Percentiles rank a stretch among this genome's conserved stretches.
These are phyloP conservation scores for Dactylellina drechsleri DNA, from an alignment of 2,329 filamentous ascomycete species.

Conservation along the genomic window DNA sequence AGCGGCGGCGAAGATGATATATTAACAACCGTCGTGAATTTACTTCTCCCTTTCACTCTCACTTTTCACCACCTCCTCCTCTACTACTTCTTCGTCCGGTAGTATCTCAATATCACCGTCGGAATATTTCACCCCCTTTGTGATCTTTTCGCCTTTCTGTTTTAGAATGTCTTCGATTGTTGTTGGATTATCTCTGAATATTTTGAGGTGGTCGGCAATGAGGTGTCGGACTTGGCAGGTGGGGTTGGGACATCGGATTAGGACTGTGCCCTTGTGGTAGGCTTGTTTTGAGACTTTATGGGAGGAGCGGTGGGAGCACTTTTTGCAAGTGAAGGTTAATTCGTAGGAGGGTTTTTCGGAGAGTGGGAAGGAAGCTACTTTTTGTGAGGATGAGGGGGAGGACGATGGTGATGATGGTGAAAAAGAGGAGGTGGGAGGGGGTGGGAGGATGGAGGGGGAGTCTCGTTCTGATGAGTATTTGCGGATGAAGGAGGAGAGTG, in stretches of 20 bases:
- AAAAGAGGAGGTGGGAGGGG: conserved; percentile 6
- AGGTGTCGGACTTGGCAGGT: conserved; percentile 86
- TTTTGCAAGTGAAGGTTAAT: conserved; percentile 91
- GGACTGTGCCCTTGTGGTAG: conserved; percentile 87
- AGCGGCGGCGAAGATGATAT: too few species aligned
- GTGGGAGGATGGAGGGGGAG: conserved; percentile 34
- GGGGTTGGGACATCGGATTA: conserved; percentile 87
- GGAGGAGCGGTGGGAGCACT: conserved; percentile 80
- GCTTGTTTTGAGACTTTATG: conserved; percentile 93
- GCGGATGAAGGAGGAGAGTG: conserved; percentile 32
- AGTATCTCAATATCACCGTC: conserved; percentile 38
- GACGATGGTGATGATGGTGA: conserved; percentile 19
- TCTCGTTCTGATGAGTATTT: conserved; percentile 34
- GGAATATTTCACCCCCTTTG: conserved; percentile 46
- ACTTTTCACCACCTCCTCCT: too few species aligned
- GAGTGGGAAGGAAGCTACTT: conserved; percentile 59
- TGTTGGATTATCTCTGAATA: conserved; percentile 58
- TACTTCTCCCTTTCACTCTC: too few species aligned
- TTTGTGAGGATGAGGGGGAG: conserved; percentile 50
- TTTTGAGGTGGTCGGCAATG: conserved; percentile 86
- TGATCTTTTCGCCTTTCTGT: conserved; percentile 44
- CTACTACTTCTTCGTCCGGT: conserved; percentile 18
- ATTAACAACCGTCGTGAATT: too few species aligned
- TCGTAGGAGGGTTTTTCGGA: conserved; percentile 69
- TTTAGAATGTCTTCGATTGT: conserved; percentile 37